A percentile compares a stretch with the other conserved stretches of the same genome.
phyloP scores from a whole-genome alignment of 805 yeast species.

The Ogataea angusta region DNA sequence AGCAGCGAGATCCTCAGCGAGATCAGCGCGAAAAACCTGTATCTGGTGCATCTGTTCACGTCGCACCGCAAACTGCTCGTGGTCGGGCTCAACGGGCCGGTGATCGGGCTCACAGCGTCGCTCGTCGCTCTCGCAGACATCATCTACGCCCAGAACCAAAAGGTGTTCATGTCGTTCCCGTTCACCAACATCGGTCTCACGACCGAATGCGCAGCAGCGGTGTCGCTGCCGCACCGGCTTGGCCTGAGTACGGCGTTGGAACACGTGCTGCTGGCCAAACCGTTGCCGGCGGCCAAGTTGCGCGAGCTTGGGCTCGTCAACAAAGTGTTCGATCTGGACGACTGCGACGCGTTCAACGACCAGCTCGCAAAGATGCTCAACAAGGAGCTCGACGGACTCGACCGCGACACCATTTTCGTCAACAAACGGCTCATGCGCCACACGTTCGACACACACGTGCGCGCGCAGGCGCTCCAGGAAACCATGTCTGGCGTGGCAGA shows the following conservation, averaged over 20 bases:
- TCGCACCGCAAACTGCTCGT: slow-evolving; percentile 67
- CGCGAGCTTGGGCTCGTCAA: slow-evolving; percentile 58
- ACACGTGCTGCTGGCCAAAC: slow-evolving; percentile 66
- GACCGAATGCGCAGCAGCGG: slow-evolving; percentile 75
- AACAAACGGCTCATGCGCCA: slow-evolving; percentile 43
- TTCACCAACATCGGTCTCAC: slow-evolving; percentile 81
- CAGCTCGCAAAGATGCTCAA: slow-evolving; percentile 36
- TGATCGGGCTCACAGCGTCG: slow-evolving; percentile 73
- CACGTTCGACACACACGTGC: slow-evolving; percentile 33
- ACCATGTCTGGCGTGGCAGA: slow-evolving; percentile 62
- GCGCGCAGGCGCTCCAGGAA: slow-evolving; percentile 60
- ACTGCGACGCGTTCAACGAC: slow-evolving; percentile 41
- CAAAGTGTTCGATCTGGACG: slow-evolving; percentile 43
- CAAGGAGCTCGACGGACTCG: slow-evolving; percentile 40
- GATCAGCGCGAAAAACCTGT: slow-evolving; percentile 60
- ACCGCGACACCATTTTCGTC: slow-evolving; percentile 40
- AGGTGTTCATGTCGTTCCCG: slow-evolving; percentile 63
- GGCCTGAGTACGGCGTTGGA: slow-evolving; percentile 74
- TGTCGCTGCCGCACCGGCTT: slow-evolving; percentile 63
- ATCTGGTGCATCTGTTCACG: slow-evolving; percentile 62
- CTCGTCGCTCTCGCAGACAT: slow-evolving; percentile 74
- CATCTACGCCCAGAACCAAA: slow-evolving; percentile 60
- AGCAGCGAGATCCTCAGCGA: slow-evolving; percentile 27
- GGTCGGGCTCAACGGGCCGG: slow-evolving; percentile 83
- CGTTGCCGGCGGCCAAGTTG: slow-evolving; percentile 59